A percentile compares a stretch with the other conserved stretches of the same genome.
Conservation (phyloP, 2,329 filamentous ascomycete genomes). For the Trichothecium roseum region DNA sequence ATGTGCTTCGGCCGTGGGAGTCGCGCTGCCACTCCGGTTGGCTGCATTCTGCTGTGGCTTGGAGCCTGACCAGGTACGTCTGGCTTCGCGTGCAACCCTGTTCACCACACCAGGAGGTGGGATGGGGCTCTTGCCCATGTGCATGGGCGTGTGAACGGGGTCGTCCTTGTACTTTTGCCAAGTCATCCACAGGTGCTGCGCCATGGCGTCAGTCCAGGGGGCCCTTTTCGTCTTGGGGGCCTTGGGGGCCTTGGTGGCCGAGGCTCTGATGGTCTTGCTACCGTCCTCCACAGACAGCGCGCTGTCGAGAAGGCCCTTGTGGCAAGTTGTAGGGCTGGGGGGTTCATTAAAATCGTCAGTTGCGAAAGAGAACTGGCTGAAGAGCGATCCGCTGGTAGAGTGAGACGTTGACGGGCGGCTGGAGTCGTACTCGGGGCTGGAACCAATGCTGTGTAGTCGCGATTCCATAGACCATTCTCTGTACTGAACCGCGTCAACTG, state of each 20-base stretch:
- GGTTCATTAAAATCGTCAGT: constrained; percentile 46
- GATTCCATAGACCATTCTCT: constrained; percentile 51
- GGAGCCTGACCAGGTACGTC: constrained; percentile 55
- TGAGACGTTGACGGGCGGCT: constrained; percentile 50
- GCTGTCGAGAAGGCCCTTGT: constrained; percentile 12
- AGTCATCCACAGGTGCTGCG: constrained; percentile 54
- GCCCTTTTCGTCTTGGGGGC: constrained; percentile 33
- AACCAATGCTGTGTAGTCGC: constrained; percentile 45
- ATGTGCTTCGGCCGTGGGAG: constrained; percentile 38
- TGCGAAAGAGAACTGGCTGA: constrained; percentile 43
- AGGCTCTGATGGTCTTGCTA: constrained; percentile 18
- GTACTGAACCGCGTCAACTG: constrained; percentile 21
- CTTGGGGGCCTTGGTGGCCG: constrained; percentile 6
- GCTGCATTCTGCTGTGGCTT: constrained; percentile 24
- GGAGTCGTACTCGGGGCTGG: constrained; percentile 47
- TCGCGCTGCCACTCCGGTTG: constrained; percentile 40
- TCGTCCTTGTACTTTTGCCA: constrained; percentile 57
- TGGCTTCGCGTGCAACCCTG: constrained; percentile 55
- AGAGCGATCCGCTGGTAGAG: constrained; percentile 46
- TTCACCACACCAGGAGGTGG: constrained; percentile 55
- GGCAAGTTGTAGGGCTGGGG: constrained; percentile 37
- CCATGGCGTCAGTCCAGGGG: constrained; percentile 56
- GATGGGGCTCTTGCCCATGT: constrained; percentile 51
- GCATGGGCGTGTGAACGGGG: constrained; percentile 56
- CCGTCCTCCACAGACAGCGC: constrained; percentile 17